Percentiles rank a stretch among this genome's conserved stretches.
Evolutionary conservation across 1,284 basidiomycete genomes (phyloP).

Genomic region (Cryptococcus depauperatus): DNA sequence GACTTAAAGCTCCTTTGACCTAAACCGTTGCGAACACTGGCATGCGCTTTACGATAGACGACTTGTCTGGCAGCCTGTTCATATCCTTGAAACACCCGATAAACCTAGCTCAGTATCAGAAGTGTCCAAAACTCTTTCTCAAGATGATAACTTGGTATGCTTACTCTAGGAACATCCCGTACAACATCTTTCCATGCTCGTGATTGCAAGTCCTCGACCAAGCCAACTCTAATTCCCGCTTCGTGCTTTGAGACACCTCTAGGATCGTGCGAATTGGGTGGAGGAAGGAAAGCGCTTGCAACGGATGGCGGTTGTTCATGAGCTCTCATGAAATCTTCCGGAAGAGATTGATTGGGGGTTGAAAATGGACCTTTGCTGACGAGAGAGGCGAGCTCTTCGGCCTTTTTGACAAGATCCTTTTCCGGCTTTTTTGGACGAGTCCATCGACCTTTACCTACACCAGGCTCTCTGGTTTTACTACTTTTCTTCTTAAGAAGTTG

Average conservation of each 20-base stretch:
- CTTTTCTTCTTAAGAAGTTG: conserved; percentile 10
- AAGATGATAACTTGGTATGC: conserved; percentile 4
- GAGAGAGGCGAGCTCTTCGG: conserved; percentile 8
- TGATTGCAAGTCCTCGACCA: conserved; percentile 69
- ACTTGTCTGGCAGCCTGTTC: conserved; percentile 55
- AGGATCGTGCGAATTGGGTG: conserved; percentile 31
- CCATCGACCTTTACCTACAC: conserved; percentile 36
- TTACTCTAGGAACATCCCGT: conserved; percentile 71
- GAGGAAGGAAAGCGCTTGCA: no score
- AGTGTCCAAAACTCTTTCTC: no score
- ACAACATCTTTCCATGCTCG: conserved; percentile 83
- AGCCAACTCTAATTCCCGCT: conserved; percentile 27
- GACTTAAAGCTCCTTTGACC: conserved; percentile 73
- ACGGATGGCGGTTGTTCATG: neutral
- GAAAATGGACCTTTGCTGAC: neutral
- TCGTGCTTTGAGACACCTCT: conserved; percentile 35
- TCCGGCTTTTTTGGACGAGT: conserved; percentile 28
- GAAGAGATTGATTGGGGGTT: neutral
- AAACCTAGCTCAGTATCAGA: conserved; percentile 52
- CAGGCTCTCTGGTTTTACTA: conserved; percentile 29
- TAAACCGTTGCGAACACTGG: conserved; percentile 56
- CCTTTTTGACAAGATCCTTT: conserved; percentile 20
- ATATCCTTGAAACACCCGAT: conserved; percentile 61
- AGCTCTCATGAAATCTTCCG: no score
- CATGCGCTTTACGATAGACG: conserved; percentile 25